Conservation (phyloP, 2,329 filamentous ascomycete species). For the Ophiostoma fasciatum region DNA sequence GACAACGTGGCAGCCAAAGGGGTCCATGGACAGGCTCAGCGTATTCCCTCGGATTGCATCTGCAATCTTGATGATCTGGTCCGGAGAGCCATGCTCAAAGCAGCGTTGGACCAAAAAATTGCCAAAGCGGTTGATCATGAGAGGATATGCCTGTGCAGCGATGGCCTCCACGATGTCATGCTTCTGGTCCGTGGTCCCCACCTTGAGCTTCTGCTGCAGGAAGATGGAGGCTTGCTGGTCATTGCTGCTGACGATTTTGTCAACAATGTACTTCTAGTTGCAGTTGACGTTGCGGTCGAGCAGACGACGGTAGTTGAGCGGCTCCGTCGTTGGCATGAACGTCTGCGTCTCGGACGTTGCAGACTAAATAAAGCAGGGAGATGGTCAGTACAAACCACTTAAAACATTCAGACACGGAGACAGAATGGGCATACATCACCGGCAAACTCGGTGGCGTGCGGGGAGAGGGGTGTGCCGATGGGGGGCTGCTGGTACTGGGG, state of each 20-base stretch:
- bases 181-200: conserved; percentile 88
- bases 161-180: conserved; percentile 96
- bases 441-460: conserved; percentile 61
- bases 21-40: conserved; percentile 90
- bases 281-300: conserved; percentile 93
- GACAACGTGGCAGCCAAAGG: conserved; percentile 94
- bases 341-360: conserved; percentile 47
- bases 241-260: conserved; percentile 98
- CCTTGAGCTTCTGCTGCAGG: conserved; percentile 95
- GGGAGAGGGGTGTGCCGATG: conserved; percentile 52
- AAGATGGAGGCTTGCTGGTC: conserved; percentile 99
- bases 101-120: conserved; percentile 98
- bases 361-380: conserved; percentile 20
- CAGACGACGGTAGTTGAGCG: conserved; percentile 88
- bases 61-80: conserved; percentile 90
- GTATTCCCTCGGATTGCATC: conserved; percentile 90
- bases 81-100: conserved; percentile 92
- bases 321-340: conserved; percentile 76
- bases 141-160: conserved; percentile 79
- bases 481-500: conserved; percentile 39
- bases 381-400: not conserved
- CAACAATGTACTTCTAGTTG: conserved; percentile 98
- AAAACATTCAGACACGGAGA: not conserved
- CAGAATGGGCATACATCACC: conserved; percentile 22
- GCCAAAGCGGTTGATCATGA: conserved; percentile 98